Conservation (phyloP, 164 flowering plant species). For the Buxus sempervirens region DNA sequence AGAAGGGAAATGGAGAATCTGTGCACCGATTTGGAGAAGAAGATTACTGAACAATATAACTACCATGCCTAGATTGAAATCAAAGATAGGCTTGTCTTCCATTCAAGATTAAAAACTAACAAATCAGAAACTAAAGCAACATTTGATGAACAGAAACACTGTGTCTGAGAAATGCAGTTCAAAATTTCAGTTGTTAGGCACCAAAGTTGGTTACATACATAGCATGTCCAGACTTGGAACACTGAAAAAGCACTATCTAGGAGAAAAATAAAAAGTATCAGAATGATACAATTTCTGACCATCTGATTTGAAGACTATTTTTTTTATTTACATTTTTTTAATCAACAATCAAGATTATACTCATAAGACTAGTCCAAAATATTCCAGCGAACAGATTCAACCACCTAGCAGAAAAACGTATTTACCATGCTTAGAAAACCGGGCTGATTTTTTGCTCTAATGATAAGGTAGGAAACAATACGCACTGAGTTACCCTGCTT, state of each 20-base stretch:
- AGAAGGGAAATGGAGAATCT: too few species aligned
- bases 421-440: not conserved
- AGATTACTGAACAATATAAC: not conserved
- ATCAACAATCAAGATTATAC: too few species aligned
- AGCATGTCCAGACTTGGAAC: not conserved
- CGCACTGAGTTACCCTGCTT: not conserved
- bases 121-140: not conserved
- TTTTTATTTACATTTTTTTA: too few species aligned
- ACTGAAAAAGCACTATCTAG: not conserved
- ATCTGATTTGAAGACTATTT: not conserved
- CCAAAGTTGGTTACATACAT: too few species aligned
- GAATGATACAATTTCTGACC: not conserved
- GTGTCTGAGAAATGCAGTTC: not conserved
- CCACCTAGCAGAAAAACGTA: not conserved
- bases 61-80: not conserved
- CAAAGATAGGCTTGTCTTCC: not conserved
- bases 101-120: not conserved
- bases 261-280: too few species aligned
- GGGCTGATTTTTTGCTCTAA: not conserved
- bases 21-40: not conserved
- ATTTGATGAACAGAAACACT: not conserved
- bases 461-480: not conserved
- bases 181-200: too few species aligned
- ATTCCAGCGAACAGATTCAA: not conserved
- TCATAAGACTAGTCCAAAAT: not conserved